Evolutionary conservation across 2,329 filamentous ascomycete genomes (phyloP), one percentile per base, ranked within the genome.

Genomic region (Boeremia exigua): DNA sequence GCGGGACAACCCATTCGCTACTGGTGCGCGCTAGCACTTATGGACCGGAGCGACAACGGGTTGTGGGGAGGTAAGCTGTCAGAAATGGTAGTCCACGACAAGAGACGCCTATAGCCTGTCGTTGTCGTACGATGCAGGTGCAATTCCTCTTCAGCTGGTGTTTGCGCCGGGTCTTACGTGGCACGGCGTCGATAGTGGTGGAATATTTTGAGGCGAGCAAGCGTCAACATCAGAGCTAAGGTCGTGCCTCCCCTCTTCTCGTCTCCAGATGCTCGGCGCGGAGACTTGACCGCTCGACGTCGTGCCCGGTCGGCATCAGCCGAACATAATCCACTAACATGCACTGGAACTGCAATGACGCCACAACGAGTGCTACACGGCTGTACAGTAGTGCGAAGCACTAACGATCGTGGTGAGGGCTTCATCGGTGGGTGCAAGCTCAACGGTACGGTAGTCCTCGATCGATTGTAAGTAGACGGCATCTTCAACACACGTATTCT

Each of bases 51-150:
- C 40, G 39, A 54, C 17, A 48, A 27, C 45, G 50, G 56, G 47
- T 54, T 44, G 51, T 54, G 58, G 56, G 37, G 37, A 48, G 25
- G 27, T 47, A 38, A 47, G 33, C 25, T 37, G 19, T 58, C 19
- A 39, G 50, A 58, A 29, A 10, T 19, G 58, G 60, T 48, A 62
- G 49, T 59, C 45, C 59, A 66, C 61, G 63, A 66, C 65, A 67
- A 59, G 60, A 36, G 39, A 15, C 43, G 47, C 17, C 42, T 30
- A 25, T 47, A 30, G 42, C 37, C 47, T 56, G 43, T 48, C 53
- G 37, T 9, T 51, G 61, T 65, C 17, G 63, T 59, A 66, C 66
- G 56, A 66, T 63, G 62, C 59, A 65, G 60, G 63, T 61, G 61
- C 48, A 52, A 39, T 58, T 58, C 40, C 40, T 11, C 50, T 44